Evolutionary conservation across 768 basidiomycete species (phyloP), one percentile per base, ranked within the genome.

Genomic region (Boletus coccyginus): DNA sequence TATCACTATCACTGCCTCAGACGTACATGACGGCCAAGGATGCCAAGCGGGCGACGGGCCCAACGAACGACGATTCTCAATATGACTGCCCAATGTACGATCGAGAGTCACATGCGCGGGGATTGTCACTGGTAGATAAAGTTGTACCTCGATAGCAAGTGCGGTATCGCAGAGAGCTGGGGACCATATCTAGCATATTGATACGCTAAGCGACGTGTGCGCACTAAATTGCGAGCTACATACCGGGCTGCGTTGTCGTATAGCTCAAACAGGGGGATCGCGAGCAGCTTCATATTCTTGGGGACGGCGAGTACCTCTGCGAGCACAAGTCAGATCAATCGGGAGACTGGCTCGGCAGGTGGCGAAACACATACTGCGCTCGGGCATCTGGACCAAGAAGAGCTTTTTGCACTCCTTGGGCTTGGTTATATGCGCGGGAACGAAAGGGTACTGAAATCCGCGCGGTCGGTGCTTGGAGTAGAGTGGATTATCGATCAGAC

Each of bases 371-470:
- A 66, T 57, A 96, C 96, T 96, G 58, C 85, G 82, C 70, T 93
- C 92, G 3, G 96, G 97, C 85, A 99, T 91, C 68, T 96, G 91
- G 5, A 98, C 91, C 32, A 98, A 77, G 75, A 92, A 98, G 36
- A 97, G 79, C 67, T 95, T 96, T 76, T 98, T 98, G 78, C 92
- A 91, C 69, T 99, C 96, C 75, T 99, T 99, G 10, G 96, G 97
- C 69, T 95, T 94, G 36, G 93, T 94, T 59, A 97, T 92, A 74
- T 99, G 97, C 16, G 94, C 92, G 1, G 94, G 95, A 52, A 94
- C 81, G 70, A 94, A 95, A 0, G 94, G 94, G 65, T 96, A 97
- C 94, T 95, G 66, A 32, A 40, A 24, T 2, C 33, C 40, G 38
- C 52, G 45, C 0, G 36, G 49, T 61, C 44, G 45, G 42, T 42